A percentile compares a stretch with the other conserved stretches of the same genome.
These are phyloP conservation scores for Litsea cubeba DNA, from an alignment of 164 flowering plant species.

Conservation along the genomic window DNA sequence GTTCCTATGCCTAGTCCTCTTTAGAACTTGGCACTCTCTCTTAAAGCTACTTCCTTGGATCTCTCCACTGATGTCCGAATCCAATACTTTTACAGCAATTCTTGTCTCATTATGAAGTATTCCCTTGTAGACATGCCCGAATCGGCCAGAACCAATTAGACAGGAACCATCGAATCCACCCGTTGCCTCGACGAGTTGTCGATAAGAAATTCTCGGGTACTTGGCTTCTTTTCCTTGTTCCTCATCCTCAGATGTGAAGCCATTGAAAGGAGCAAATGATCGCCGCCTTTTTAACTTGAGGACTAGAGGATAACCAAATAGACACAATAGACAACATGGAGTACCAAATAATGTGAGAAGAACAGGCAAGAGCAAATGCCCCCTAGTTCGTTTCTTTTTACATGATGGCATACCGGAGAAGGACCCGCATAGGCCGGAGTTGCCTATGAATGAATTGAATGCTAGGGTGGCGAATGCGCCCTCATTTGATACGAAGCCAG, in stretches of 20 bases:
- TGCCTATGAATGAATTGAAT: slow-evolving; percentile 55
- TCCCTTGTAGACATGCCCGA: slow-evolving; percentile 89
- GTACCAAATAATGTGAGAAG: slow-evolving; percentile 35
- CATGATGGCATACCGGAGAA: slow-evolving; percentile 54
- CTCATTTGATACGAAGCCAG: slow-evolving; percentile 46
- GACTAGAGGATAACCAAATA: slow-evolving; percentile 34
- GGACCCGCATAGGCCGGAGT: slow-evolving; percentile 57
- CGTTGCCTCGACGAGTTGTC: slow-evolving; percentile 70
- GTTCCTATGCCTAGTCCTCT: slow-evolving; percentile 71
- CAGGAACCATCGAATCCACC: slow-evolving; percentile 59
- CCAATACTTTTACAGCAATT: slow-evolving; percentile 79
- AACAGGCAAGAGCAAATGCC: slow-evolving; percentile 28
- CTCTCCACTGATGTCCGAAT: slow-evolving; percentile 27
- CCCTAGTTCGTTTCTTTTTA: slow-evolving; percentile 19
- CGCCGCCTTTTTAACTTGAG: slow-evolving; percentile 27
- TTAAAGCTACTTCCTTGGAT: slow-evolving; percentile 56
- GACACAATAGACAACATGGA: slow-evolving; percentile 30
- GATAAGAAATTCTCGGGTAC: slow-evolving; percentile 60
- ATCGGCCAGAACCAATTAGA: slow-evolving; percentile 73
- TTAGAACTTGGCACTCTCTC: slow-evolving; percentile 79
- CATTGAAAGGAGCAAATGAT: slow-evolving; percentile 18
- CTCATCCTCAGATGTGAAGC: slow-evolving; percentile 25
- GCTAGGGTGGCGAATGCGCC: slow-evolving; percentile 53
- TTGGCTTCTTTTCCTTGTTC: slow-evolving; percentile 32
- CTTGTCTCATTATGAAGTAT: slow-evolving; percentile 48